Evolutionary conservation across 2,329 filamentous ascomycete genomes (phyloP), one percentile per base, ranked within the genome.

Genomic region (Scedosporium apiospermum): DNA sequence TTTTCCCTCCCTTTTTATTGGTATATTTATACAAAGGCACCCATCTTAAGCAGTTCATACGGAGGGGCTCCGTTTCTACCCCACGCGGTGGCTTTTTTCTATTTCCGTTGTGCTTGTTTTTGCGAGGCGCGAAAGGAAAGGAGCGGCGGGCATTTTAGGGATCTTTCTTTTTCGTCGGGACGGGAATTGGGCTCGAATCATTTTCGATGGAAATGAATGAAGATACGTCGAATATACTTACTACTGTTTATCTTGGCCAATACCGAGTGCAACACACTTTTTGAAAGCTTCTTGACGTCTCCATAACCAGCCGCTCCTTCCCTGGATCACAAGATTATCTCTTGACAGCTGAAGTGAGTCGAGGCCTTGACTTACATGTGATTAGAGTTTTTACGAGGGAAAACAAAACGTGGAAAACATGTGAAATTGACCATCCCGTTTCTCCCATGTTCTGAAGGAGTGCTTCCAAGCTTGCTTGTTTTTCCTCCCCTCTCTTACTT

Each of bases 1-100:
- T 30, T 64, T 64, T 63, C 58, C 63, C 23, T 41, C 21, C 41
- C 57, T 12, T 62, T 3, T 38, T 38, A 38, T 38, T 38, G 34
- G 34, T 38, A 38, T 38, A 55, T 55, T 23, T 55, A 55, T 55
- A 55, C 51, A 55, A 55, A 55, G 51, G 23, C 51, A 55, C 6
- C 18, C 7, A 53, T 21, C 23, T 30, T 30, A 55, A 21, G 23
- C 51, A 14, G 23, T 27, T 55, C 5, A 55, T 23, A 55, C 23
- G n/a, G 51, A 23, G 51, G 12, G 51, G 12, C 12, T 5, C 14
- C 3, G 18, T 55, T 23, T 55, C 7, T 55, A 12, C 51, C 51
- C 23, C 51, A 55, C 12, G 23, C n/a, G 51, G 51, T n/a, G 44
- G 44, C n/a, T 18, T 55, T 55, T 55, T 55, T 30, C n/a, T 27